A percentile compares a stretch with the other conserved stretches of the same genome.
phyloP scores from a whole-genome alignment of 331 rosid species.

The Erythrophleum ivorense region DNA sequence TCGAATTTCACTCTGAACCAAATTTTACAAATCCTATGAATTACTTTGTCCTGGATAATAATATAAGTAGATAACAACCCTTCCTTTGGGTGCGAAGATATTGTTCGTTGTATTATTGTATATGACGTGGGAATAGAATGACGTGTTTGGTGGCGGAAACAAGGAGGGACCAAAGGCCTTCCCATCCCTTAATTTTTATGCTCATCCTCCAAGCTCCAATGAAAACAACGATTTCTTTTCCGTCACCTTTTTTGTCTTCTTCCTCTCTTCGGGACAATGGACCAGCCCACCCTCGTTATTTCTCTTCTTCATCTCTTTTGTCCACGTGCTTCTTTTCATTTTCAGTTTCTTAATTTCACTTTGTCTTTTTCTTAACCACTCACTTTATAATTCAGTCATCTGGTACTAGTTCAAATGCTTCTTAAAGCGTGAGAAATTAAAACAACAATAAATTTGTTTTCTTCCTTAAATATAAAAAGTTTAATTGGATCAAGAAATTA shows the following conservation, averaged over 20 bases:
- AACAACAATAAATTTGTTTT: neutral
- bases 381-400: neutral
- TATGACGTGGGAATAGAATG: neutral
- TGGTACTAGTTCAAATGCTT: neutral
- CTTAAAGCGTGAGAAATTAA: neutral
- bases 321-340: constrained; percentile 6
- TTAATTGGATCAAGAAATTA: neutral
- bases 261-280: neutral
- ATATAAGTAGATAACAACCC: neutral
- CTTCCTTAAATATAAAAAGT: neutral
- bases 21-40: neutral
- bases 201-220: neutral
- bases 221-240: constrained; percentile 44
- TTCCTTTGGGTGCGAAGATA: neutral
- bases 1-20: neutral
- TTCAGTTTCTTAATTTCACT: neutral
- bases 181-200: neutral
- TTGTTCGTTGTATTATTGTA: neutral
- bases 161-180: neutral
- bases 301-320: constrained; percentile 32
- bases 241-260: constrained; percentile 41
- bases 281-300: constrained; percentile 40
- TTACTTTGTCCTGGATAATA: neutral
- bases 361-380: neutral
- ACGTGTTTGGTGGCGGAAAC: constrained; percentile 15